phyloP scores from a whole-genome alignment of 192 early-diverging fungal species.

The Obelidium mucronatum region DNA sequence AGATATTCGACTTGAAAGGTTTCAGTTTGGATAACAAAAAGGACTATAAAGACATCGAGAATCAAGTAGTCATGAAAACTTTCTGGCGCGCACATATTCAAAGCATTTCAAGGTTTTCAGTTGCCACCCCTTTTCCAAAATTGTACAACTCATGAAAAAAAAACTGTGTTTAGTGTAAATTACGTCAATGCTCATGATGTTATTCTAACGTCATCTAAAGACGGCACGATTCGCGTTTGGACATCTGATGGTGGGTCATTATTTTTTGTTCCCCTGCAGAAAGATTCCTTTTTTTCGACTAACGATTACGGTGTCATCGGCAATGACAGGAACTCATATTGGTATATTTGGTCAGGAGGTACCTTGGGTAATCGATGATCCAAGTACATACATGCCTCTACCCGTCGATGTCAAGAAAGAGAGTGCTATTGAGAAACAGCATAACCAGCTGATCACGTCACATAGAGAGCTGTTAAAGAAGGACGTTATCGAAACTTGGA shows the following conservation, averaged over 20 bases:
- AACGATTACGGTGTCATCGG: not conserved
- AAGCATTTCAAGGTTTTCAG: slow-evolving; percentile 50
- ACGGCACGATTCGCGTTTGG: slow-evolving; percentile 59
- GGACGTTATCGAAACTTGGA: slow-evolving; percentile 53
- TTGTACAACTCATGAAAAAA: too few relatives aligned
- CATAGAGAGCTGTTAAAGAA: slow-evolving; percentile 54
- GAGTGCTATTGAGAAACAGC: slow-evolving; percentile 44
- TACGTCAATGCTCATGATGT: slow-evolving; percentile 54
- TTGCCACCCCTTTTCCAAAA: not conserved
- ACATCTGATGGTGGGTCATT: slow-evolving; percentile 36
- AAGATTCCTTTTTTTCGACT: not conserved
- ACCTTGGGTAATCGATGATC: slow-evolving; percentile 55
- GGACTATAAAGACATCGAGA: slow-evolving; percentile 27
- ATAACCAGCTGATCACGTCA: slow-evolving; percentile 44
- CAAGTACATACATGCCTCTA: slow-evolving; percentile 47
- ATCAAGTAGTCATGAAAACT: slow-evolving; percentile 32
- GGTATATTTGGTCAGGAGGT: slow-evolving; percentile 63
- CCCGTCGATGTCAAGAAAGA: slow-evolving; percentile 53
- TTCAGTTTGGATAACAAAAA: slow-evolving; percentile 31
- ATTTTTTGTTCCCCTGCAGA: not conserved
- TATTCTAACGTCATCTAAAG: slow-evolving; percentile 57
- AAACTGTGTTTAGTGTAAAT: slow-evolving; percentile 43
- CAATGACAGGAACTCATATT: slow-evolving; percentile 51
- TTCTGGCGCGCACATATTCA: slow-evolving; percentile 58
- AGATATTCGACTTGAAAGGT: slow-evolving; percentile 42